Conservation (phyloP, 1,284 basidiomycete genomes). For the Volvariella surrecta region DNA sequence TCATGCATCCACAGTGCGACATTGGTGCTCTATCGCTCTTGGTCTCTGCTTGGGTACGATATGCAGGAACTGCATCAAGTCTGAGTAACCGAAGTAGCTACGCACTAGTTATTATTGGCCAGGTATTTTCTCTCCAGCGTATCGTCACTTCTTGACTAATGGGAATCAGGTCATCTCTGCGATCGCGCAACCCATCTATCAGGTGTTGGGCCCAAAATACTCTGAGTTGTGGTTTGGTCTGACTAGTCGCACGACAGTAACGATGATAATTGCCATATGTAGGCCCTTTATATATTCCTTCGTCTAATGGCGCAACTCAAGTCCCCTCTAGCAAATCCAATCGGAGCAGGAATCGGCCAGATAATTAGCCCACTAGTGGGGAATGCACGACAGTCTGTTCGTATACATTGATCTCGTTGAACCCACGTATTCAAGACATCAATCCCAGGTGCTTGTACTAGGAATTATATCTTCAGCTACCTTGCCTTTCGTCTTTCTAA, state of each 20-base stretch:
- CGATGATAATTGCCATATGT: slow-evolving; percentile 73
- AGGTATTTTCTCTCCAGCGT: slow-evolving; percentile 32
- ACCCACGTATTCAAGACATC: neutral
- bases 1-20: slow-evolving; percentile 31
- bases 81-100: slow-evolving; percentile 44
- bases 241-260: slow-evolving; percentile 65
- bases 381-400: slow-evolving; percentile 48
- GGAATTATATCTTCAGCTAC: slow-evolving; percentile 61
- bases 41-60: slow-evolving; percentile 66
- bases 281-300: slow-evolving; percentile 10
- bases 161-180: slow-evolving; percentile 39
- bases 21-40: slow-evolving; percentile 45
- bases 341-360: slow-evolving; percentile 62
- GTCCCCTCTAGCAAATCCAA: slow-evolving; percentile 45
- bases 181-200: slow-evolving; percentile 57
- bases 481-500: slow-evolving; percentile 46
- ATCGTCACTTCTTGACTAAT: slow-evolving; percentile 1
- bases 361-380: slow-evolving; percentile 58
- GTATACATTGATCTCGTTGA: slow-evolving; percentile 13
- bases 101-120: slow-evolving; percentile 58
- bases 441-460: slow-evolving; percentile 52
- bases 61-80: slow-evolving; percentile 50
- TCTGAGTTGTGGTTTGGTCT: slow-evolving; percentile 77
- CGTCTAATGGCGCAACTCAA: slow-evolving; percentile 2
- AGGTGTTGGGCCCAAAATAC: slow-evolving; percentile 60